A percentile compares a stretch with the other conserved stretches of the same genome.
phyloP scores from a whole-genome alignment of 208 protist genomes.

The Leishmania tarentolae region DNA sequence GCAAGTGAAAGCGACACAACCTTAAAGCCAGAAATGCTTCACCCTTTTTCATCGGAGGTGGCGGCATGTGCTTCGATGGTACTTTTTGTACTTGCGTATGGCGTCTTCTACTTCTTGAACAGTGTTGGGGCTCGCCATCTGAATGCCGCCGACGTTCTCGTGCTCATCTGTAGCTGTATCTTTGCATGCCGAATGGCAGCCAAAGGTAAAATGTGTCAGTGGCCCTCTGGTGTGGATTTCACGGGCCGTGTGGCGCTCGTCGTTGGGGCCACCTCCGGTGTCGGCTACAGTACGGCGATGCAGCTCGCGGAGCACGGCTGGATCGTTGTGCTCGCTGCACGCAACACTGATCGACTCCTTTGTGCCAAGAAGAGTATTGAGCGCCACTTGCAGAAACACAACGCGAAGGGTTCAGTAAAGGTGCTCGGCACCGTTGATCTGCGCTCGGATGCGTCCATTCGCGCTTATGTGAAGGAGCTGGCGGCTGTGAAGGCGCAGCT shows the following conservation, averaged over 20 bases:
- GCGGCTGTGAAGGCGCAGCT: conserved; percentile 35
- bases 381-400: conserved; percentile 18
- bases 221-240: conserved; percentile 64
- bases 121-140: conserved; percentile 20
- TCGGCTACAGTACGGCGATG: conserved; percentile 74
- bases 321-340: conserved; percentile 76
- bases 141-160: conserved; percentile 26
- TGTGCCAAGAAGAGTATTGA: conserved; percentile 49
- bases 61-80: conserved; percentile 31
- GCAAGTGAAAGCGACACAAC: background rate
- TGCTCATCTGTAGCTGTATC: conserved; percentile 41
- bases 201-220: conserved; percentile 52
- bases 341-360: conserved; percentile 59
- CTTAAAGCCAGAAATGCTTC: conserved; percentile 44
- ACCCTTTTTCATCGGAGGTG: conserved; percentile 63
- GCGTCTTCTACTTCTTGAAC: conserved; percentile 17
- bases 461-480: conserved; percentile 56
- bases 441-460: conserved; percentile 62
- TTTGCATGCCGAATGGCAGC: conserved; percentile 55
- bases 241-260: conserved; percentile 74
- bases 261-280: conserved; percentile 73
- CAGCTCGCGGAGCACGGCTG: conserved; percentile 75
- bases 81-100: conserved; percentile 21
- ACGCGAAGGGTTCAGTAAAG: conserved; percentile 34
- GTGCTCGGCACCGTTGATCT: conserved; percentile 80